Conservation (phyloP, 345 rosid genomes). For the Passiflora organensis region DNA sequence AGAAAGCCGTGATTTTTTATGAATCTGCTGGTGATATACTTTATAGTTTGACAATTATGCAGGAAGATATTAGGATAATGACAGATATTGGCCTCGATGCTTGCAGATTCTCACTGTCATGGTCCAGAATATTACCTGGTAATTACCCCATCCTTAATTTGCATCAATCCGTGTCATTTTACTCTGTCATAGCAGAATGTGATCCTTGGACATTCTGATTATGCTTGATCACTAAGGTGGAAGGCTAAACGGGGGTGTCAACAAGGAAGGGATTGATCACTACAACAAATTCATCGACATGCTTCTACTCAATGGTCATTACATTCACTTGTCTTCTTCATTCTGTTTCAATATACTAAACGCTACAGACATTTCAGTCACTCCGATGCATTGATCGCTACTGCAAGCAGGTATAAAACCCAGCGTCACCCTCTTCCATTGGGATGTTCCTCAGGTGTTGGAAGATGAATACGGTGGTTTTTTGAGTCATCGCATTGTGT, state of each 20-base stretch:
- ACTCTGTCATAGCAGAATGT: too few species aligned
- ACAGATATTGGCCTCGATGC: conserved; percentile 28
- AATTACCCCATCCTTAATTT: not conserved
- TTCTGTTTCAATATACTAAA: too few species aligned
- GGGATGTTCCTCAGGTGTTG: conserved; percentile 9
- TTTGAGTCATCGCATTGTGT: conserved; percentile 1
- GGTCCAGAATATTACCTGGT: conserved; percentile 34
- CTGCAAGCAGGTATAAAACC: not conserved
- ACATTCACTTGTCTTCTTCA: too few species aligned
- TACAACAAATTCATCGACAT: conserved; percentile 22
- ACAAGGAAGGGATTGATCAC: too few species aligned
- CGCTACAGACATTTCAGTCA: too few species aligned
- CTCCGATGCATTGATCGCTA: too few species aligned
- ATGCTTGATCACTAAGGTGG: too few species aligned
- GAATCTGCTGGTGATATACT: not conserved
- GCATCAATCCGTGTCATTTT: too few species aligned
- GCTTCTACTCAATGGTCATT: conserved; percentile 16
- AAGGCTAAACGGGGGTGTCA: too few species aligned
- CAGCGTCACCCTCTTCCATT: conserved; percentile 5
- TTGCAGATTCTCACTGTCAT: conserved; percentile 28
- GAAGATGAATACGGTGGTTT: conserved; percentile 5
- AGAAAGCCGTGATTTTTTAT: not conserved
- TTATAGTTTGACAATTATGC: not conserved
- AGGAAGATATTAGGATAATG: conserved; percentile 29
- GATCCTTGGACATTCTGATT: too few species aligned